Conservation (phyloP, 495 filamentous ascomycete species). For the Chaetomium tenue region DNA sequence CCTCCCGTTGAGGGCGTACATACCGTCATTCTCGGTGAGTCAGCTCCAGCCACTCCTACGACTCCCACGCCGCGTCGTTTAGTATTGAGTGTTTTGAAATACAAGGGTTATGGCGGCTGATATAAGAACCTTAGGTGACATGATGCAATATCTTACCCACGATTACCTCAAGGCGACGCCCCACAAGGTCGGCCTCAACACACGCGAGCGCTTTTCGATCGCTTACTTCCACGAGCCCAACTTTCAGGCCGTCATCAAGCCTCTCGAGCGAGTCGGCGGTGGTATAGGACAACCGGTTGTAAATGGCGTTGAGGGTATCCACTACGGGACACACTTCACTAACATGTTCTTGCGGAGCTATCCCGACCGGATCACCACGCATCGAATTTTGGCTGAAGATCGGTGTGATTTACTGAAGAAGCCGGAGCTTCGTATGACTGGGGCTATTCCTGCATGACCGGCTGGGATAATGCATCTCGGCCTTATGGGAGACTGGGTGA, state of each 20-base stretch:
- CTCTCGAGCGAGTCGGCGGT: conserved; percentile 34
- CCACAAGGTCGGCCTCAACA: conserved; percentile 50
- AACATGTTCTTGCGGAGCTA: conserved; percentile 52
- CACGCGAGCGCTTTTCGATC: conserved; percentile 41
- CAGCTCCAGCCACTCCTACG: not conserved
- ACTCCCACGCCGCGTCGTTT: too few species aligned
- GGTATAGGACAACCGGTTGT: conserved; percentile 4
- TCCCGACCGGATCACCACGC: conserved; percentile 46
- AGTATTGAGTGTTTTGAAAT: too few species aligned
- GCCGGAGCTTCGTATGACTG: conserved; percentile 34
- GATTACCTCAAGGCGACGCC: conserved; percentile 43
- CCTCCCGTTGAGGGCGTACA: conserved; percentile 41
- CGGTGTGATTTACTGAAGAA: conserved; percentile 28
- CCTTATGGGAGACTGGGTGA: not conserved
- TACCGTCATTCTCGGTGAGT: conserved; percentile 47
- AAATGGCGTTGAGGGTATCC: conserved; percentile 34
- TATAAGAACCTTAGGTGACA: conserved; percentile 37
- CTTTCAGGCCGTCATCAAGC: conserved; percentile 45
- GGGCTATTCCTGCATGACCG: conserved; percentile 15
- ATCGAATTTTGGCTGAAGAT: conserved; percentile 35
- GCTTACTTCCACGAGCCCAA: conserved; percentile 52
- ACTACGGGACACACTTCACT: conserved; percentile 51
- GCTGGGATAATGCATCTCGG: not conserved
- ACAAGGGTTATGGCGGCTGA: not conserved
- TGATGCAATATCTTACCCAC: conserved; percentile 49